These are phyloP conservation scores for Plasmodium reichenowi DNA, from an alignment of 169 alveolate species.

Conservation along the genomic window DNA sequence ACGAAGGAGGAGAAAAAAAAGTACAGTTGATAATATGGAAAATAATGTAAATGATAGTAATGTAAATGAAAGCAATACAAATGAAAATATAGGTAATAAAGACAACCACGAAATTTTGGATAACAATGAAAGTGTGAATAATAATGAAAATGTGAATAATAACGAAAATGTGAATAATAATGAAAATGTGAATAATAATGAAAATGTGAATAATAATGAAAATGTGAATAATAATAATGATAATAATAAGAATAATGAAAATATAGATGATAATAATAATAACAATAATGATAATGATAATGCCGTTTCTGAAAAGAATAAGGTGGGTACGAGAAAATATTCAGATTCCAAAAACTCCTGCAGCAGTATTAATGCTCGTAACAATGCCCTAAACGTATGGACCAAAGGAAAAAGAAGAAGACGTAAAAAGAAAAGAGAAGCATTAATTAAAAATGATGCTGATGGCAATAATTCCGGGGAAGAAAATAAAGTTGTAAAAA, in stretches of 20 bases:
- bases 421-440: slow-evolving; percentile 11
- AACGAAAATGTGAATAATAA: background rate
- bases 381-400: background rate
- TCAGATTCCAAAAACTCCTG: slow-evolving; percentile 1
- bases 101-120: background rate
- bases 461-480: slow-evolving; percentile 6
- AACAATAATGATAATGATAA: background rate
- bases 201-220: background rate
- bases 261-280: background rate
- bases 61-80: background rate
- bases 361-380: background rate
- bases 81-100: background rate
- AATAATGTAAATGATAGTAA: background rate
- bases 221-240: background rate
- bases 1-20: background rate
- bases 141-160: background rate
- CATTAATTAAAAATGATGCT: background rate
- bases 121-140: background rate
- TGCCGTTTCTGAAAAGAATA: background rate
- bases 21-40: background rate
- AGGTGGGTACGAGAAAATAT: background rate
- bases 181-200: background rate
- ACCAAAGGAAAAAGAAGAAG: slow-evolving; percentile 2
- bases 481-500: slow-evolving; percentile 24
- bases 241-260: background rate